Conservation (phyloP, 805 yeast genomes). For the Teunomyces barrocoloradensis region DNA sequence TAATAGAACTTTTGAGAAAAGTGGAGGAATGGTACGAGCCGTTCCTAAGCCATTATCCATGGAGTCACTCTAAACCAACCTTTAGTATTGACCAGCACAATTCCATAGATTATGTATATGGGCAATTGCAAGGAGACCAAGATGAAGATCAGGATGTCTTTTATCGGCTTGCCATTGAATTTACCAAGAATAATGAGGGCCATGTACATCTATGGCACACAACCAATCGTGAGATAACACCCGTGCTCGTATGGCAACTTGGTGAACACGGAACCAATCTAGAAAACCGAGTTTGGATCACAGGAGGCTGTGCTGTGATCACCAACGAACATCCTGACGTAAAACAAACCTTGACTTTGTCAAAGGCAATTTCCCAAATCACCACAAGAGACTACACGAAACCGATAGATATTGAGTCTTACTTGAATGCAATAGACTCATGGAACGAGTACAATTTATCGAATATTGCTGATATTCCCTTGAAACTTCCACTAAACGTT, state of each 20-base stretch:
- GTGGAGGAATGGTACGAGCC: conserved; percentile 14
- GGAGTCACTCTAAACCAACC: conserved; percentile 12
- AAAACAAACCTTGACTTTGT: conserved; percentile 1
- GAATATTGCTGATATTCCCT: conserved; percentile 6
- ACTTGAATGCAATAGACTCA: not conserved
- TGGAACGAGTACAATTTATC: conserved; percentile 5
- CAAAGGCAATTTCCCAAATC: conserved; percentile 9
- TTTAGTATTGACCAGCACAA: conserved; percentile 1
- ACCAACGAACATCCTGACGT: conserved; percentile 5
- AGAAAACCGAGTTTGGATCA: conserved; percentile 53
- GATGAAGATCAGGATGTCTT: conserved; percentile 47
- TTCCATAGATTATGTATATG: conserved; percentile 30
- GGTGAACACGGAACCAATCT: conserved; percentile 51
- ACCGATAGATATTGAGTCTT: not conserved
- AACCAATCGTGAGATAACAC: conserved; percentile 14
- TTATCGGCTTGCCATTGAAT: conserved; percentile 35
- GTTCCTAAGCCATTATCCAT: conserved; percentile 21
- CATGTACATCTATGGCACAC: conserved; percentile 6
- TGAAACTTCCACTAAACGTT: conserved; percentile 4
- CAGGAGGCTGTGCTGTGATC: conserved; percentile 32
- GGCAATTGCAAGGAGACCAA: conserved; percentile 42
- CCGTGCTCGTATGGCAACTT: conserved; percentile 42
- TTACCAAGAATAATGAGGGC: conserved; percentile 21
- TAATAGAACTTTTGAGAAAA: not conserved
- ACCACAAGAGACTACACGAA: conserved; percentile 4